These are phyloP conservation scores for Calycina herbarum DNA, from an alignment of 2,329 filamentous ascomycete species.

Conservation along the genomic window DNA sequence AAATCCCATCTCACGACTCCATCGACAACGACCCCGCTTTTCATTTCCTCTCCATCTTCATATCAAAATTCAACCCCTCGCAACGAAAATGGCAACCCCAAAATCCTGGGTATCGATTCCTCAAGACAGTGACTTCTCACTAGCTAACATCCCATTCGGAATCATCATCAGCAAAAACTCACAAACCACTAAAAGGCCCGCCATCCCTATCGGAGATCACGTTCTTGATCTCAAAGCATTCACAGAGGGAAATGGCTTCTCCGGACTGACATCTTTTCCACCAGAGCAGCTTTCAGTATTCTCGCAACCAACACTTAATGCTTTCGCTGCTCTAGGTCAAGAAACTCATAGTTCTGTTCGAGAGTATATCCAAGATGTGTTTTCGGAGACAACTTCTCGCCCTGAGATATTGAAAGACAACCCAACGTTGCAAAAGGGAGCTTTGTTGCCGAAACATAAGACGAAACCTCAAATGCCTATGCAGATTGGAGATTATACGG, in stretches of 20 bases:
- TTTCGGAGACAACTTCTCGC: conserved; percentile 58
- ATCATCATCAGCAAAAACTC: conserved; percentile 58
- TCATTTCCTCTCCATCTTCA: background rate
- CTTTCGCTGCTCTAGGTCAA: conserved; percentile 71
- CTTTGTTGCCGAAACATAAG: conserved; percentile 58
- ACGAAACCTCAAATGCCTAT: conserved; percentile 71
- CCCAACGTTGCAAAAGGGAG: conserved; percentile 52
- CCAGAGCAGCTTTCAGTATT: conserved; percentile 62
- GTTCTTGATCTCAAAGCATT: conserved; percentile 67
- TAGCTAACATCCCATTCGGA: conserved; percentile 76
- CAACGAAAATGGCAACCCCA: conserved; percentile 33
- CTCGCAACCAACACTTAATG: conserved; percentile 65
- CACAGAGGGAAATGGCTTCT: conserved; percentile 58
- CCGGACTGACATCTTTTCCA: conserved; percentile 47
- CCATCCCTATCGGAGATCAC: conserved; percentile 68
- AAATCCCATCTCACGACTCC: background rate
- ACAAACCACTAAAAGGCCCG: conserved; percentile 52
- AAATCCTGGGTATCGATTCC: conserved; percentile 38
- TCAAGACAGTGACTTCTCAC: conserved; percentile 54
- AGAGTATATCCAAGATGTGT: conserved; percentile 65
- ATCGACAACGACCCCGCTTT: background rate
- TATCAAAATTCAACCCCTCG: conserved; percentile 10
- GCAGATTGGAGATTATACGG: conserved; percentile 79
- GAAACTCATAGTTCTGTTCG: conserved; percentile 68
- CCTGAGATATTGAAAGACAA: conserved; percentile 66